phyloP scores from a whole-genome alignment of 2,329 filamentous ascomycete species.

The Onygenales sp. region DNA sequence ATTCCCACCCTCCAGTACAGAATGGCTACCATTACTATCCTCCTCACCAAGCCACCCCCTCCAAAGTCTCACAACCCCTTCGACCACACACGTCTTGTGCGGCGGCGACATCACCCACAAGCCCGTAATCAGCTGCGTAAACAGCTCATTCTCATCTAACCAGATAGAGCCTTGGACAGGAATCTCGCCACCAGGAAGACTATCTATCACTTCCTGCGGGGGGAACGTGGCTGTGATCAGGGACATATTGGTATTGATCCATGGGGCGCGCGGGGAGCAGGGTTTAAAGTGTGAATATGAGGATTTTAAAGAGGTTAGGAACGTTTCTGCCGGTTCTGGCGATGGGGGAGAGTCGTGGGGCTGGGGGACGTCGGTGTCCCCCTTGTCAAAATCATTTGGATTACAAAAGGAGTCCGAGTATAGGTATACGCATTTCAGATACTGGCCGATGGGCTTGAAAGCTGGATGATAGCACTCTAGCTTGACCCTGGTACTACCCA shows the following conservation, averaged over 20 bases:
- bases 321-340: background rate
- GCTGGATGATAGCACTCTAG: slow-evolving; percentile 71
- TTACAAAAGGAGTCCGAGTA: slow-evolving; percentile 50
- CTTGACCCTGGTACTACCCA: slow-evolving; percentile 54
- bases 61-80: slow-evolving; percentile 62
- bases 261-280: background rate
- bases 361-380: background rate
- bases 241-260: slow-evolving; percentile 1
- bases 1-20: slow-evolving; percentile 4
- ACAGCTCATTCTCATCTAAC: slow-evolving; percentile 61
- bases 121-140: slow-evolving; percentile 46
- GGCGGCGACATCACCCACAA: background rate
- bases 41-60: slow-evolving; percentile 54
- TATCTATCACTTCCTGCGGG: background rate
- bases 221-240: background rate
- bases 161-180: slow-evolving; percentile 34
- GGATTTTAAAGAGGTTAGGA: background rate
- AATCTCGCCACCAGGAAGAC: background rate
- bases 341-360: background rate
- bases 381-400: no score
- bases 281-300: background rate
- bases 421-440: slow-evolving; percentile 58
- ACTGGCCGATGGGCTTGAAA: slow-evolving; percentile 58
- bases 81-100: slow-evolving; percentile 47
- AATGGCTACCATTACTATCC: background rate